Evolutionary conservation across 768 basidiomycete genomes (phyloP).

Genomic region (Mycena leptocephala): DNA sequence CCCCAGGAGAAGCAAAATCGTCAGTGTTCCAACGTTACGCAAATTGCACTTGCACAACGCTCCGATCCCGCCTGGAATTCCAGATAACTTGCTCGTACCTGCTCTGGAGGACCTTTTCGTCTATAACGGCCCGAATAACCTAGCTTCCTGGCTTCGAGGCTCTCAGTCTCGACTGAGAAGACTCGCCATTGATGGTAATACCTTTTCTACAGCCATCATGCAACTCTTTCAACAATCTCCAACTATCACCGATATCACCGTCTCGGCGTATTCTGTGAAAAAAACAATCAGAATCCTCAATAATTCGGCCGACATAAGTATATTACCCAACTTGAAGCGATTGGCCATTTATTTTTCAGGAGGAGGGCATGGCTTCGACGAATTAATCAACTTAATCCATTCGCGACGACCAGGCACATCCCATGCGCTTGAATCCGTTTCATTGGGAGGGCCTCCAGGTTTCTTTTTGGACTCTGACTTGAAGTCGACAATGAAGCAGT

Average conservation of each 20-base stretch:
- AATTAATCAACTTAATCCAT: not conserved
- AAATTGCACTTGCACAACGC: not conserved
- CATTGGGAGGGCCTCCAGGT: not conserved
- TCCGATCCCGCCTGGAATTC: not conserved
- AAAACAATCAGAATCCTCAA: not conserved
- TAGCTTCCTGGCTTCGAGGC: not conserved
- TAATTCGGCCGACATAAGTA: not conserved
- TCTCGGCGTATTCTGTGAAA: not conserved
- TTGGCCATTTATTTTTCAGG: not conserved
- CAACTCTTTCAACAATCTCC: not conserved
- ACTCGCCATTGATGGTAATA: not conserved
- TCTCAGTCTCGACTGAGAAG: not conserved
- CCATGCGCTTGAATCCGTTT: not conserved
- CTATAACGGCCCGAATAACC: not conserved
- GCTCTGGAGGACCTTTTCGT: not conserved
- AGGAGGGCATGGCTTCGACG: not conserved
- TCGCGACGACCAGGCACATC: not conserved
- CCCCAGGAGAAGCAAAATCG: no score
- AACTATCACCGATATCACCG: not conserved
- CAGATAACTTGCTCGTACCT: not conserved
- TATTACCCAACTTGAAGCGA: not conserved
- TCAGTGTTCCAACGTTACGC: not conserved
- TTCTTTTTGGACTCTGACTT: not conserved
- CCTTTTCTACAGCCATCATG: not conserved
- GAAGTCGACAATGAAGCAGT: not conserved